These are phyloP conservation scores for Fusarium buxicola DNA, from an alignment of 2,329 filamentous ascomycete genomes.

Conservation along the genomic window DNA sequence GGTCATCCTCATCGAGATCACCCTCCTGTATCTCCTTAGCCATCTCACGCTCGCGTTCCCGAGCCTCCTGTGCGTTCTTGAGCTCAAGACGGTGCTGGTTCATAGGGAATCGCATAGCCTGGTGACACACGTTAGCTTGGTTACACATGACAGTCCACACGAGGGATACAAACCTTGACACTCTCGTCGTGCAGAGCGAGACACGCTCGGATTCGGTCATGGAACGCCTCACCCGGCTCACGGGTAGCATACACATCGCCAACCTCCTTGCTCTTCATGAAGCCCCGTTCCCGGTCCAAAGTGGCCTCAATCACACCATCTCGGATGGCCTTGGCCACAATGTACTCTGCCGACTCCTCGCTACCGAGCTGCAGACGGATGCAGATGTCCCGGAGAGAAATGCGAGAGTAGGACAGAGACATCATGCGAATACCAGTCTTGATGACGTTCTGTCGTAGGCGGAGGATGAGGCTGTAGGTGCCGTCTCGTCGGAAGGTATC, in stretches of 20 bases:
- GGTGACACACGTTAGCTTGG: slow-evolving; percentile 31
- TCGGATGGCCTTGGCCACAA: slow-evolving; percentile 97
- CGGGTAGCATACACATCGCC: slow-evolving; percentile 96
- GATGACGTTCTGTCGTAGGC: slow-evolving; percentile 97
- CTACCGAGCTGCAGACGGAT: slow-evolving; percentile 92
- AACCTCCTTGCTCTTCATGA: slow-evolving; percentile 98
- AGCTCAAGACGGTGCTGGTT: slow-evolving; percentile 97
- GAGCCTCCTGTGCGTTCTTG: slow-evolving; percentile 98
- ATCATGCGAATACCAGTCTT: slow-evolving; percentile 99
- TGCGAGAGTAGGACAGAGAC: slow-evolving; percentile 96
- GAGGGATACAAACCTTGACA: slow-evolving; percentile 76
- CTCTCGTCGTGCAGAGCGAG: slow-evolving; percentile 95
- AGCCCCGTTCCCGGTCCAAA: slow-evolving; percentile 92
- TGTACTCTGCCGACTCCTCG: slow-evolving; percentile 98
- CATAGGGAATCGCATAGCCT: slow-evolving; percentile 99
- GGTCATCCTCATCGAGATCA: slow-evolving; percentile 95
- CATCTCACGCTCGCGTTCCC: slow-evolving; percentile 94
- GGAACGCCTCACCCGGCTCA: slow-evolving; percentile 96
- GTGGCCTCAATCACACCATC: slow-evolving; percentile 98
- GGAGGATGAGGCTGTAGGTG: slow-evolving; percentile 94
- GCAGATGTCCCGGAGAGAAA: slow-evolving; percentile 96
- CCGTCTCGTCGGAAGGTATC: slow-evolving; percentile 91
- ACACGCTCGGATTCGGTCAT: slow-evolving; percentile 94
- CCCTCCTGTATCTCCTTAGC: slow-evolving; percentile 99
- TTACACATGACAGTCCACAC: background rate